Evolutionary conservation across 1,284 basidiomycete species (phyloP), one percentile per base, ranked within the genome.

Genomic region (Papiliotrema terrestris): DNA sequence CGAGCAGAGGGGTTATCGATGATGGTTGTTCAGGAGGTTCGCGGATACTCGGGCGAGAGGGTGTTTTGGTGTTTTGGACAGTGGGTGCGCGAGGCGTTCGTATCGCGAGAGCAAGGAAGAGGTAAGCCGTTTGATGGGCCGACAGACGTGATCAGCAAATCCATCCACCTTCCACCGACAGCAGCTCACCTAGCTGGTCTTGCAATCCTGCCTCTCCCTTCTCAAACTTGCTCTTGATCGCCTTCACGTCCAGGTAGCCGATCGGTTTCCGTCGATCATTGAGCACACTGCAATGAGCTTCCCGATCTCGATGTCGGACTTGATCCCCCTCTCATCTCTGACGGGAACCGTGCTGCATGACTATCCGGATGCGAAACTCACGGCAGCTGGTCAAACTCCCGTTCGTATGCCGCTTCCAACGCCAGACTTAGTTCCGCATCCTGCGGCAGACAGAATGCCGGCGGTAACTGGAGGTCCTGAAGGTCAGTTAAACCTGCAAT

Each of bases 341-440:
- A n/a, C n/a, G n/a, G n/a, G n/a, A n/a, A n/a, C n/a, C n/a, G n/a
- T n/a, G n/a, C n/a, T n/a, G n/a, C n/a, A n/a, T n/a, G n/a, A n/a
- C n/a, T n/a, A 41, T 6, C 29, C 23, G 14, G 37, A 22, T 22
- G n/a, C 17, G 3, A 32, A 15, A 76, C 80, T 68, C 65, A 93
- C 90, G 91, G 91, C 55, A 93, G 86, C 66, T 91, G 85, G 25
- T 91, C 91, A 75, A 92, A 93, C 70, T 93, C 91, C 43, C 89
- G 83, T 63, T 93, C 91, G 66, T 91, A 93, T 0, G 91, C 91
- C 35, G 87, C 82, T 65, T 90, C 88, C 42, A 93, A 83, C 1
- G 89, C 91, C 29, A 83, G 80, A 9, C 82, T 82, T 54, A 92
- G 84, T 20, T 82, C 81, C 63, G 89, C 89, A 57, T 81, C 81